Evolutionary conservation across 2,329 filamentous ascomycete species (phyloP), one percentile per base, ranked within the genome.

Genomic region (Cordyceps farinosa): DNA sequence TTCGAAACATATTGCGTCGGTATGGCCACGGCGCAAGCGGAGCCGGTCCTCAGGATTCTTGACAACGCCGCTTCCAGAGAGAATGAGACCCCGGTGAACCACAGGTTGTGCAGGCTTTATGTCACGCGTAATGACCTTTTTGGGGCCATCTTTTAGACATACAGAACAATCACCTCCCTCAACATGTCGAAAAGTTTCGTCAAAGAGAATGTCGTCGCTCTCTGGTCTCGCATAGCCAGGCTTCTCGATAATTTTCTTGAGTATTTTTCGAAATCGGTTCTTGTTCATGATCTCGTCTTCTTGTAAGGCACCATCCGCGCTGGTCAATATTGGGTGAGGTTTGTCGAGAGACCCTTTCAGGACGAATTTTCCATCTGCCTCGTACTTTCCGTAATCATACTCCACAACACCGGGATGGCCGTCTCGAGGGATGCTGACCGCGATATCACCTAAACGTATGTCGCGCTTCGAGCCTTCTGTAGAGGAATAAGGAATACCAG

Each of bases 321-420:
- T 55, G 7, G 29, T 38, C 2, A 55, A 17, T 8, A 55, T 55
- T 7, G 34, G 9, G 17, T 27, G 36, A 8, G 36, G 52, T 29
- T 55, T 38, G 8, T 38, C 22, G 34, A 55, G 52, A 29, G 34
- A 27, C 22, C 52, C 34, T 42, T 27, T 55, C 22, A 13, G 6
- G n/a, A 27, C 17, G 8, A 55, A 55, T 17, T 2, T 27, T 15
- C 36, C 30, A 36, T 52, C 36, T 42, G 17, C 22, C 17, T 42
- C n/a, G 17, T 27, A 27, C n/a, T 55, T 55, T 55, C 52, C 52
- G 52, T 55, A 42, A 17, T 55, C 34, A 42, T 55, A 55, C 38
- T 55, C 8, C 3, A 55, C 34, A 42, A 42, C 36, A n/a, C 52
- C 52, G n/a, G 52, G 22, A n/a, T 55, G 34, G 4, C 34, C 38